A percentile compares a stretch with the other conserved stretches of the same genome.
Evolutionary conservation across 371 early-diverging fungal genomes (phyloP).

Genomic region (Apophysomyces ossiformis): DNA sequence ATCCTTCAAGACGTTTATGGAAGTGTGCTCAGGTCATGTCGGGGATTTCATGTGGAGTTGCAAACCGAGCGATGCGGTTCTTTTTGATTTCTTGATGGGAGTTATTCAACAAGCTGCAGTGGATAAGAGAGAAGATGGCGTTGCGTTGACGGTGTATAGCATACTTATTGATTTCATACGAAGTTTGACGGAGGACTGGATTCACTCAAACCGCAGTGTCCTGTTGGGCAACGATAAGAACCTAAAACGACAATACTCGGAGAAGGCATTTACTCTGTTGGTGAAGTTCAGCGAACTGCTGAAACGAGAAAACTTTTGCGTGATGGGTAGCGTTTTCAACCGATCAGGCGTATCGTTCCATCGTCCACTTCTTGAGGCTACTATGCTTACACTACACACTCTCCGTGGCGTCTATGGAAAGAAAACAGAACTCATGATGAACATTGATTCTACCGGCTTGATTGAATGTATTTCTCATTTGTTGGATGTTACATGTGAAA

Average conservation of each 20-base stretch:
- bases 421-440: conserved; percentile 5
- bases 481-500: conserved; percentile 34
- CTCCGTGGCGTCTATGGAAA: conserved; percentile 24
- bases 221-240: conserved; percentile 20
- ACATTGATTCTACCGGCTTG: conserved; percentile 8
- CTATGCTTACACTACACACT: conserved; percentile 38
- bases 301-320: conserved; percentile 37
- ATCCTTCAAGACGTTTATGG: conserved; percentile 43
- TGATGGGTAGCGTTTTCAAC: conserved; percentile 34
- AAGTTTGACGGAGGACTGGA: conserved; percentile 50
- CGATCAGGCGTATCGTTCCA: conserved; percentile 36
- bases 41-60: conserved; percentile 39
- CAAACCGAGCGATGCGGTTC: conserved; percentile 18
- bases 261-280: conserved; percentile 32
- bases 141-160: conserved; percentile 33
- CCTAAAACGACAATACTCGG: conserved; percentile 26
- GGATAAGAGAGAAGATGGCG: conserved; percentile 31
- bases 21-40: conserved; percentile 34
- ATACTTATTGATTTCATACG: conserved; percentile 37
- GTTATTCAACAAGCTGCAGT: conserved; percentile 24
- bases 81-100: conserved; percentile 30
- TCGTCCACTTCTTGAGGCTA: conserved; percentile 43
- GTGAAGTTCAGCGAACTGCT: conserved; percentile 28
- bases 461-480: conserved; percentile 13
- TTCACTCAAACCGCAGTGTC: conserved; percentile 20